phyloP scores from a whole-genome alignment of 495 filamentous ascomycete genomes.

The Xylaria intraflava region DNA sequence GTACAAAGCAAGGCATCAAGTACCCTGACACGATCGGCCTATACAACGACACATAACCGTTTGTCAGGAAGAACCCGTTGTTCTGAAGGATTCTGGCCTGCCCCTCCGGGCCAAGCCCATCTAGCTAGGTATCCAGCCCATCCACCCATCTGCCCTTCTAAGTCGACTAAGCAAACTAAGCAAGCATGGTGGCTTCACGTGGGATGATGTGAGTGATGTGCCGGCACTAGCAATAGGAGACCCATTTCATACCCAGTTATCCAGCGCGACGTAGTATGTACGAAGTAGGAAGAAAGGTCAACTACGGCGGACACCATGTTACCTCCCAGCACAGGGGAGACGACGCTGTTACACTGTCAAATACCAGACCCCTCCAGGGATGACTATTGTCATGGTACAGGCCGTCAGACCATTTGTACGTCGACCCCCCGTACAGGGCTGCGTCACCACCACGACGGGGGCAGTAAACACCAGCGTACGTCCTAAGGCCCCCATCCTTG shows the following conservation, averaged over 20 bases:
- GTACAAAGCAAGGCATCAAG: background rate
- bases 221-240: background rate
- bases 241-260: background rate
- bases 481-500: slow-evolving; percentile 3
- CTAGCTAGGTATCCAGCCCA: background rate
- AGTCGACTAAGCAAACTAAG: background rate
- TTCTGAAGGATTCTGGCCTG: background rate
- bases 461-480: background rate
- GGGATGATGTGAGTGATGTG: background rate
- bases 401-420: background rate
- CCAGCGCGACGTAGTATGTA: background rate
- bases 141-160: background rate
- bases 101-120: background rate
- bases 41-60: background rate
- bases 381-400: slow-evolving; percentile 2
- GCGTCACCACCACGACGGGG: background rate
- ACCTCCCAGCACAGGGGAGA: background rate
- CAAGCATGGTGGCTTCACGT: background rate
- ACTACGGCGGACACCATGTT: background rate
- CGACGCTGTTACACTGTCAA: background rate
- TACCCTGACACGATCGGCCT: no score
- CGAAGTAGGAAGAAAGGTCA: background rate
- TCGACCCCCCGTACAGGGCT: slow-evolving; percentile 6
- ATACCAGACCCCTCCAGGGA: background rate
- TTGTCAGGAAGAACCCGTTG: background rate